Evolutionary conservation across 148 eudicot species (phyloP).

Genomic region (Arbutus unedo): DNA sequence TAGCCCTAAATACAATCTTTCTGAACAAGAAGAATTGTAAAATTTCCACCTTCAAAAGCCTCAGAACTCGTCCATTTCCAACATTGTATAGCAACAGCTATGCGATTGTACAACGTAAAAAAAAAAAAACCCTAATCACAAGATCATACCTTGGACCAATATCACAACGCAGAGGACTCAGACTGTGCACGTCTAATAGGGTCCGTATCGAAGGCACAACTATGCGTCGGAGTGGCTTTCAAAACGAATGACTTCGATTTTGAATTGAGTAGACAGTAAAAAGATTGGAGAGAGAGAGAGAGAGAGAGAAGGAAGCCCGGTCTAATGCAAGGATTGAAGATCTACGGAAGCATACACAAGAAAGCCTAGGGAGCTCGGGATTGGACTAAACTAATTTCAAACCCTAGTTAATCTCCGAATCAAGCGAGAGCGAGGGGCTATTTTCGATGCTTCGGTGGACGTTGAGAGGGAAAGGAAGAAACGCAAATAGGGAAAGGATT

Average conservation of each 20-base stretch:
- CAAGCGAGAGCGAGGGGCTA: slow-evolving; percentile 13
- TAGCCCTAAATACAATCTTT: slow-evolving; percentile 17
- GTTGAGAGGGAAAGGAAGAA: background rate
- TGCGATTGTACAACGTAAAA: background rate
- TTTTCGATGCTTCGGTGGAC: background rate
- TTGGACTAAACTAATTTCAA: background rate
- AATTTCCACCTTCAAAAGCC: background rate
- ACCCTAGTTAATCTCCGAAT: slow-evolving; percentile 6
- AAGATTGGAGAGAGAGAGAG: background rate
- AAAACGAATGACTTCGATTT: slow-evolving; percentile 9
- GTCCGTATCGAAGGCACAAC: background rate
- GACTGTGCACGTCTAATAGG: background rate
- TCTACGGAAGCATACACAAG: background rate
- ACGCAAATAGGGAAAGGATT: too few species aligned
- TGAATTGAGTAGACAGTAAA: background rate
- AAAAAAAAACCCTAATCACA: slow-evolving; percentile 7
- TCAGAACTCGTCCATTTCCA: background rate
- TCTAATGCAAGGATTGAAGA: background rate
- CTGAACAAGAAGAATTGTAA: background rate
- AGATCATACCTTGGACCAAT: slow-evolving; percentile 14
- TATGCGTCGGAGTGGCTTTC: background rate
- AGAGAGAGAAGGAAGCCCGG: background rate
- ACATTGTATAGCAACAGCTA: background rate
- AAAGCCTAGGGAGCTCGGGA: background rate
- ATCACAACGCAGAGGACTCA: background rate